A percentile compares a stretch with the other conserved stretches of the same genome.
Evolutionary conservation across 805 yeast species (phyloP).

Genomic region (Candida adriatica): DNA sequence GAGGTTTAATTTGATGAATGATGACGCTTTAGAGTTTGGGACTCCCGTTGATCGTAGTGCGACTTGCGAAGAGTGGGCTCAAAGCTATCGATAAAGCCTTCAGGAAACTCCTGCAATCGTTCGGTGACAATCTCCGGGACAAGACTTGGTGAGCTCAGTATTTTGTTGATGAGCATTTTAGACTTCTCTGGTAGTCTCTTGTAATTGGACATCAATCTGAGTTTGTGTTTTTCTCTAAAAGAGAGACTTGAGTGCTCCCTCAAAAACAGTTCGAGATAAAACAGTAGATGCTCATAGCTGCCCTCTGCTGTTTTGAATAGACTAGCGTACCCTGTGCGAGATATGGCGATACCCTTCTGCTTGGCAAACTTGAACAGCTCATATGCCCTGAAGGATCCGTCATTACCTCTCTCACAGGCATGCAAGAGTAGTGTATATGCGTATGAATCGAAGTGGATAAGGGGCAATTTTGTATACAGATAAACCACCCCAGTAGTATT

Average conservation of each 20-base stretch:
- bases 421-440: conserved; percentile 12
- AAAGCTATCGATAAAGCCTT: background rate
- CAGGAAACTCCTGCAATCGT: background rate
- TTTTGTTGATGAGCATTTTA: background rate
- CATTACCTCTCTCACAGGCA: conserved; percentile 14
- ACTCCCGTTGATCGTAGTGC: conserved; percentile 8
- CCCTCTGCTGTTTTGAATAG: conserved; percentile 1
- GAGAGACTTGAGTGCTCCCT: background rate
- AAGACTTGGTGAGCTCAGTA: background rate
- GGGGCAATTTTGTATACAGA: conserved; percentile 10
- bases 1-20: conserved; percentile 2
- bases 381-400: conserved; percentile 6
- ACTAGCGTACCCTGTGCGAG: conserved; percentile 1
- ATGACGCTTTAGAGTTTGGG: conserved; percentile 5
- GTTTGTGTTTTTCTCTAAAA: background rate
- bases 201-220: background rate
- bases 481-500: conserved; percentile 18
- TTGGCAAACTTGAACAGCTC: conserved; percentile 10
- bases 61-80: conserved; percentile 1
- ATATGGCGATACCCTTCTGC: background rate
- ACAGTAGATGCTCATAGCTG: conserved; percentile 1
- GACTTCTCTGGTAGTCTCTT: conserved; percentile 2
- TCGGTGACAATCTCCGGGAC: background rate
- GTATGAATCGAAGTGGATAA: background rate
- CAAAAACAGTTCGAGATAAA: conserved; percentile 1